These are phyloP conservation scores for Hyaloscypha hepaticicola DNA, from an alignment of 495 filamentous ascomycete genomes.

Conservation along the genomic window DNA sequence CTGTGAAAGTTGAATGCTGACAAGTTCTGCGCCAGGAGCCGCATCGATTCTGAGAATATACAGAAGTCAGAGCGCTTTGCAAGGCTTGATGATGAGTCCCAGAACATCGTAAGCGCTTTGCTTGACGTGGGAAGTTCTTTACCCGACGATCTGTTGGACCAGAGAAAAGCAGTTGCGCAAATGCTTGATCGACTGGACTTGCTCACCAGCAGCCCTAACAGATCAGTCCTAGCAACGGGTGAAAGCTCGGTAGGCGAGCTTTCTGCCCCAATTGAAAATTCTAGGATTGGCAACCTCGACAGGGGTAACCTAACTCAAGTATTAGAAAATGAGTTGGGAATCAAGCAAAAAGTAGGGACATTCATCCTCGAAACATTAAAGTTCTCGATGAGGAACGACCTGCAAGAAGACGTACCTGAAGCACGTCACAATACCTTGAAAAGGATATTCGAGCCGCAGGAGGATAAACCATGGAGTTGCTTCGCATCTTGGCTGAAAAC, in stretches of 20 bases:
- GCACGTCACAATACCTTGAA: conserved; percentile 30
- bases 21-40: not conserved
- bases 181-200: not conserved
- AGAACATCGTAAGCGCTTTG: not conserved
- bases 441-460: conserved; percentile 26
- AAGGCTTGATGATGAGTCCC: not conserved
- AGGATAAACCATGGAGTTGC: conserved; percentile 24
- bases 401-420: conserved; percentile 27
- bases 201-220: not conserved
- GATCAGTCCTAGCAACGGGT: not conserved
- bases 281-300: not conserved
- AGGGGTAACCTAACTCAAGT: not conserved
- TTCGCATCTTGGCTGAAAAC: conserved; percentile 25
- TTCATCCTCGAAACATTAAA: conserved; percentile 25
- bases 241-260: not conserved
- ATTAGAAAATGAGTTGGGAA: not conserved
- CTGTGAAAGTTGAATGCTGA: not conserved
- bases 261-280: conserved; percentile 15
- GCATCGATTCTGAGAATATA: not conserved
- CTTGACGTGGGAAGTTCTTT: not conserved
- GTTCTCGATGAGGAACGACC: conserved; percentile 29
- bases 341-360: not conserved
- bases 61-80: not conserved
- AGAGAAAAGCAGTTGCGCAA: not conserved
- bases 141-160: not conserved